These are phyloP conservation scores for Lipomyces spencermartinsiae DNA, from an alignment of 805 yeast species.

Conservation along the genomic window DNA sequence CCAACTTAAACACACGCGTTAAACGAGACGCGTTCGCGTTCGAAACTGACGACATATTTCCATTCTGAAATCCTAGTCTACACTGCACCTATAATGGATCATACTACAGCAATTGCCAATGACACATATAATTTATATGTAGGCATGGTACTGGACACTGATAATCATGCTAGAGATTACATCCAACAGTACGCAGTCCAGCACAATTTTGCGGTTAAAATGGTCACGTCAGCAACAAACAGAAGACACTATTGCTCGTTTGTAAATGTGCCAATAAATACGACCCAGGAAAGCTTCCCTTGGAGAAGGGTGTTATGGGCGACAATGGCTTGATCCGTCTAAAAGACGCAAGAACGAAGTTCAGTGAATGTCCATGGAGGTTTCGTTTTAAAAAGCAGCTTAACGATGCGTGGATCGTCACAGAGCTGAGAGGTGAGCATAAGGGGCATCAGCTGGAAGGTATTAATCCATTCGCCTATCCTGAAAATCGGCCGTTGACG, in stretches of 20 bases:
- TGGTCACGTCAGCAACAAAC: background rate
- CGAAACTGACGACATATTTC: no score
- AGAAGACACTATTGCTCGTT: background rate
- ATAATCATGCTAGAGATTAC: no score
- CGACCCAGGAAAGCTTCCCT: background rate
- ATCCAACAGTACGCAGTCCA: no score
- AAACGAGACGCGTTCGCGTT: no score
- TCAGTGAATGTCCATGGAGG: background rate
- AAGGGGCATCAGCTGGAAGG: background rate
- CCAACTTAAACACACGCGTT: no score
- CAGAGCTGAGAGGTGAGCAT: background rate
- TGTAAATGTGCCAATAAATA: background rate
- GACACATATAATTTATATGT: no score
- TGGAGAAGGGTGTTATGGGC: background rate
- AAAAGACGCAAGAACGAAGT: background rate
- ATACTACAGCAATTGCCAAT: no score
- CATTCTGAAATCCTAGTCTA: no score
- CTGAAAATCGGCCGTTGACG: background rate
- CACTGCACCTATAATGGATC: no score
- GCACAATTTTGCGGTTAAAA: no score
- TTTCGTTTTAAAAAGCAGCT: background rate
- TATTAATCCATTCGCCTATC: background rate
- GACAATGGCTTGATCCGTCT: background rate
- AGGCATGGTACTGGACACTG: no score
- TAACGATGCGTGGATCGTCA: background rate